A percentile compares a stretch with the other conserved stretches of the same genome.
Conservation (phyloP, 305 asterid genomes). For the Lippia alba region DNA sequence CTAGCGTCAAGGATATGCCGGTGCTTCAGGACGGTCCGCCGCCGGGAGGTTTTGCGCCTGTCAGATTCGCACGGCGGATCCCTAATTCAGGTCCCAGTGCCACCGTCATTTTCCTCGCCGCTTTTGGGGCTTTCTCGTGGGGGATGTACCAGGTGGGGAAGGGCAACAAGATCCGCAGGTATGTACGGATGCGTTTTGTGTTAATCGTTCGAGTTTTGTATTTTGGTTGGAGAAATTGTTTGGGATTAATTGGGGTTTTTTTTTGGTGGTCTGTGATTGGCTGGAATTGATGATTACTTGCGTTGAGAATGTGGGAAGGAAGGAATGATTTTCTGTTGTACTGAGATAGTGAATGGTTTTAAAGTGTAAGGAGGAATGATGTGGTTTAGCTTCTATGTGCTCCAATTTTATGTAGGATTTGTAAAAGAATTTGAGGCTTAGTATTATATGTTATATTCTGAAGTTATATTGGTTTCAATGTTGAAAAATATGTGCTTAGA, state of each 20-base stretch:
- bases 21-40: slow-evolving; percentile 95
- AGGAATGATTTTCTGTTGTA: not conserved
- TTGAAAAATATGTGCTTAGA: not conserved
- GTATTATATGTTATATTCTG: not conserved
- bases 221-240: slow-evolving; percentile 2
- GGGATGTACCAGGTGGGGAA: slow-evolving; percentile 96
- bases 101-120: slow-evolving; percentile 76
- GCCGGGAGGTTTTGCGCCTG: slow-evolving; percentile 96
- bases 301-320: not conserved
- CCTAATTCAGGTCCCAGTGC: slow-evolving; percentile 91
- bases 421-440: not conserved
- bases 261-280: not conserved
- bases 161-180: slow-evolving; percentile 98
- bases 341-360: not conserved
- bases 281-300: not conserved
- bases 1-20: slow-evolving; percentile 94
- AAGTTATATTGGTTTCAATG: not conserved
- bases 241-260: not conserved
- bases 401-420: not conserved
- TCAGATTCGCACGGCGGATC: slow-evolving; percentile 86
- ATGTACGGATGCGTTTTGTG: not conserved
- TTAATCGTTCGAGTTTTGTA: not conserved
- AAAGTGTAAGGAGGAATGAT: not conserved
- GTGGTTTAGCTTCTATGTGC: not conserved
- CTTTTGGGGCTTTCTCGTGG: slow-evolving; percentile 86